phyloP scores from a whole-genome alignment of 2,329 filamentous ascomycete species.

The Neopestalotiopsis sp. region DNA sequence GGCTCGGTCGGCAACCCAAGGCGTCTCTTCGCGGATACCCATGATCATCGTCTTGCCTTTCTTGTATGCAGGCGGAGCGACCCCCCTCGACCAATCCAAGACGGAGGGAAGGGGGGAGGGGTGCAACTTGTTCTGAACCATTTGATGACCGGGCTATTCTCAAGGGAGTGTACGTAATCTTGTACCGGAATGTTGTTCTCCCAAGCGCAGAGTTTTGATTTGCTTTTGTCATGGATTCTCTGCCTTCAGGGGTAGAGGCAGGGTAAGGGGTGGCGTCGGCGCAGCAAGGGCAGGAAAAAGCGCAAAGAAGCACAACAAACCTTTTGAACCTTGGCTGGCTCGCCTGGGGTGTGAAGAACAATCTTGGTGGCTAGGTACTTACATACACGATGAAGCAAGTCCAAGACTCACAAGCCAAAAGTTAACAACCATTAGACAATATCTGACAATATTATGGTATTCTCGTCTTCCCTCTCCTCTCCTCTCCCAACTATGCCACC shows the following conservation, averaged over 20 bases:
- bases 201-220: constrained; percentile 3
- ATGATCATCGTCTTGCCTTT: constrained; percentile 36
- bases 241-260: background rate
- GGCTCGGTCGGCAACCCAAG: constrained; percentile 32
- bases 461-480: background rate
- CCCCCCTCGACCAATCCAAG: background rate
- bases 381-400: background rate
- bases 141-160: background rate
- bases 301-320: background rate
- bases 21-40: constrained; percentile 32
- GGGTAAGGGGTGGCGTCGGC: constrained; percentile 3
- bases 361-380: background rate
- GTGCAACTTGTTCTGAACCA: background rate
- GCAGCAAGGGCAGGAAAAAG: constrained; percentile 1
- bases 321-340: background rate
- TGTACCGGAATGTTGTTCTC: constrained; percentile 5
- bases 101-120: background rate
- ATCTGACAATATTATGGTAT: no score
- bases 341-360: background rate
- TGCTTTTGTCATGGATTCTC: constrained; percentile 8
- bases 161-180: constrained; percentile 5
- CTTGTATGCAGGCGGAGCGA: constrained; percentile 24
- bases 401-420: background rate
- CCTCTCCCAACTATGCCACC: no score
- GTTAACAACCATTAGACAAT: no score